Base-by-base conservation (phyloP, 2,329 filamentous ascomycete genomes). In the Botrytis fabae region DNA sequence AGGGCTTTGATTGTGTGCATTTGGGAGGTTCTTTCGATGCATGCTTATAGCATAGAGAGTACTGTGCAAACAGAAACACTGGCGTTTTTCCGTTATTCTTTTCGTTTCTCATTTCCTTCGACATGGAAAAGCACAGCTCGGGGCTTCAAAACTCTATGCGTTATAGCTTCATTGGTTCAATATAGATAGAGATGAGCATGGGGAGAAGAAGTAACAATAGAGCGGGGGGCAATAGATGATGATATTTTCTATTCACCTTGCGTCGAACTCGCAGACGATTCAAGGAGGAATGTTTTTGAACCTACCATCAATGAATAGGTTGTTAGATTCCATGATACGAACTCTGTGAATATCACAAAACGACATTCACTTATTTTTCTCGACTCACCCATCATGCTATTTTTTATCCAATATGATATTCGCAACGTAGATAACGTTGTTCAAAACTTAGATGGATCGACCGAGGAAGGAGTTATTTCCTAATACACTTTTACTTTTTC, bases 191-290 rank as follows among this genome's bases (percentile, higher is more conserved):
- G n/a, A 57, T 28, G 51, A 7, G 3, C 51, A 16, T 18, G 16
- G 2, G n/a, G 3, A 32, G 51, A 18, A 3, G n/a, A 28, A 1
- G 0, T 5, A 18, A 6, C 6, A 8, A 35, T 35, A 35, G 35
- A 0, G n/a, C 2, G 51, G 14, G 14, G n/a, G n/a, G 51, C 51
- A 16, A 18, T 16, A 57, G n/a, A 28, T 57, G 2, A 18, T 18
- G 18, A 2, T 9, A 7, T 28, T 28, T 57, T 3, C 7, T 57
- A 18, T 28, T 28, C 12, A 54, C 14, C n/a, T 16, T 18, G n/a
- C n/a, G 12, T 28, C 51, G 14, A 57, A 57, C 6, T 18, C n/a
- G n/a, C 7, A 18, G 51, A 14, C 51, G 14, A 28, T 28, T 18
- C 16, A 12, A 6, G n/a, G 14, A 57, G n/a, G n/a, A 28, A 57